phyloP scores from a whole-genome alignment of 345 rosid genomes.

The Microcos paniculata region DNA sequence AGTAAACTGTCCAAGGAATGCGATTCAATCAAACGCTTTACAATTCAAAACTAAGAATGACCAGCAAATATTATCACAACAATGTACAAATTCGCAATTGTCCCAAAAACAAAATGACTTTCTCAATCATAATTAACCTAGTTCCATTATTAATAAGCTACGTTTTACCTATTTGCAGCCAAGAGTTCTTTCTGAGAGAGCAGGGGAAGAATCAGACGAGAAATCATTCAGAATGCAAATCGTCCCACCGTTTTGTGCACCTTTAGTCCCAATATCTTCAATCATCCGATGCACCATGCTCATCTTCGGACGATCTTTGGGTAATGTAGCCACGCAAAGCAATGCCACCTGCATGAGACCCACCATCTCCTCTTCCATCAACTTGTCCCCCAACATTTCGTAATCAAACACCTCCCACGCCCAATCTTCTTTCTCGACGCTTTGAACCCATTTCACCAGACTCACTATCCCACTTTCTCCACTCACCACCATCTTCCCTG shows the following conservation, averaged over 20 bases:
- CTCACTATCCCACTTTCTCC: background rate
- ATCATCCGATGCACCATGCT: slow-evolving; percentile 9
- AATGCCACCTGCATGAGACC: slow-evolving; percentile 11
- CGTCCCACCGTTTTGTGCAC: background rate
- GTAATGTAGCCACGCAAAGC: slow-evolving; percentile 12
- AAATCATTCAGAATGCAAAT: background rate
- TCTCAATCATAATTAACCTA: background rate
- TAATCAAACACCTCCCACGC: slow-evolving; percentile 16
- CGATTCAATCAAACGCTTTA: background rate
- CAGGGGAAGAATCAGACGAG: slow-evolving; percentile 8
- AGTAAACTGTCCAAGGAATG: background rate
- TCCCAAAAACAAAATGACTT: background rate
- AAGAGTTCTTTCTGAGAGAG: background rate
- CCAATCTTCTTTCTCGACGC: slow-evolving; percentile 14
- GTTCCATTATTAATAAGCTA: background rate
- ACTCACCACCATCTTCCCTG: background rate
- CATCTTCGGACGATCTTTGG: slow-evolving; percentile 10
- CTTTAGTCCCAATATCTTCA: background rate
- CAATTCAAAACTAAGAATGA: background rate
- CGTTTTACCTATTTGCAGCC: background rate
- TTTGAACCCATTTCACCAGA: slow-evolving; percentile 9
- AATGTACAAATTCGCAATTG: too few relatives aligned
- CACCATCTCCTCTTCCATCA: slow-evolving; percentile 9
- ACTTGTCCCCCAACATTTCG: slow-evolving; percentile 9
- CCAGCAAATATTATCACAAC: background rate